Percentiles rank a stretch among this genome's conserved stretches.
Conservation (phyloP, 805 yeast species). For the Zygosaccharomyces lentus region DNA sequence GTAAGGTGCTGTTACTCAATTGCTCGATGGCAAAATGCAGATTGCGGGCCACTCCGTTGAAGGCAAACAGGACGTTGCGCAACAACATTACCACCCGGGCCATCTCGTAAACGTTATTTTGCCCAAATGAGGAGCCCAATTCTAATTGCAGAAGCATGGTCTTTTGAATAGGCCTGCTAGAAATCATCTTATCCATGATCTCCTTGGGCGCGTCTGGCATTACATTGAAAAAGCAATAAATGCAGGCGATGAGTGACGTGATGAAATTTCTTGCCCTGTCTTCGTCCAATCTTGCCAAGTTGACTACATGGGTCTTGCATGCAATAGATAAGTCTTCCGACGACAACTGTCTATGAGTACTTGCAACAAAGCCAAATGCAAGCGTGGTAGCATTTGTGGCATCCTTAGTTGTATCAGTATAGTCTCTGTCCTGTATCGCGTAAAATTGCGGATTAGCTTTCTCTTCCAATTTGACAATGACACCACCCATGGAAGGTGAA, state of each 20-base stretch:
- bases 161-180: slow-evolving; percentile 36
- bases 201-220: slow-evolving; percentile 36
- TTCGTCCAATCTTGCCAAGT: slow-evolving; percentile 19
- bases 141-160: slow-evolving; percentile 34
- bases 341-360: slow-evolving; percentile 34
- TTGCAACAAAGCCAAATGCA: slow-evolving; percentile 35
- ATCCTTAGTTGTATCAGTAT: slow-evolving; percentile 19
- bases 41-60: slow-evolving; percentile 35
- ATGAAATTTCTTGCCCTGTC: slow-evolving; percentile 29
- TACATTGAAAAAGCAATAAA: slow-evolving; percentile 35
- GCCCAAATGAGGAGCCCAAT: slow-evolving; percentile 29
- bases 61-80: slow-evolving; percentile 34
- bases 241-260: slow-evolving; percentile 23
- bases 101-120: slow-evolving; percentile 30
- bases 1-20: slow-evolving; percentile 22
- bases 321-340: slow-evolving; percentile 36
- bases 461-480: slow-evolving; percentile 21
- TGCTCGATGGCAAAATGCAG: slow-evolving; percentile 38
- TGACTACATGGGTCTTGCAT: slow-evolving; percentile 29
- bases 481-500: slow-evolving; percentile 36
- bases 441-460: slow-evolving; percentile 21
- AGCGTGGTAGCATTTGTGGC: slow-evolving; percentile 29
- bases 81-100: slow-evolving; percentile 31
- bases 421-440: slow-evolving; percentile 18
- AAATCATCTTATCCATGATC: slow-evolving; percentile 34